Evolutionary conservation across 2,329 filamentous ascomycete species (phyloP).

Genomic region (Fusarium sp.): DNA sequence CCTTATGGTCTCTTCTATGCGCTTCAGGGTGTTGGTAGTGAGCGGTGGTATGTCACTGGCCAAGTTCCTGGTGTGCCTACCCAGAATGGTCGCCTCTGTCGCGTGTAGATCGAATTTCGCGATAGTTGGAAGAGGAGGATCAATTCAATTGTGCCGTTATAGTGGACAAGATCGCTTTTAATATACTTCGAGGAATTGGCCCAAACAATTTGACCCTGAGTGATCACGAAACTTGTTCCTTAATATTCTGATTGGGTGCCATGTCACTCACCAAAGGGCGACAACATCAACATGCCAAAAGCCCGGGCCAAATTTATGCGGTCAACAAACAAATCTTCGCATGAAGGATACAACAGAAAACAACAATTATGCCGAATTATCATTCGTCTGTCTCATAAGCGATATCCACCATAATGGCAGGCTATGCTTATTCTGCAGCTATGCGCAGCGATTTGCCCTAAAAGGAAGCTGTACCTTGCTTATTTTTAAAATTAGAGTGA

Average conservation of each 20-base stretch:
- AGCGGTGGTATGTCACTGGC: slow-evolving; percentile 31
- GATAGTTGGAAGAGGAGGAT: not conserved
- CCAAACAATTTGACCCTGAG: accelerated
- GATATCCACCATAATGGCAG: not conserved
- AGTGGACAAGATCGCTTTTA: not conserved
- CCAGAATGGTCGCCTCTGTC: slow-evolving; percentile 36
- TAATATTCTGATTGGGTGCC: accelerated
- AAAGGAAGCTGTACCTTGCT: not conserved
- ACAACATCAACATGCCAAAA: too few relatives aligned
- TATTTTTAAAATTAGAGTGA: not conserved
- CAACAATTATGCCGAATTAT: not conserved
- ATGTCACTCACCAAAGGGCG: accelerated
- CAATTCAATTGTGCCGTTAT: not conserved
- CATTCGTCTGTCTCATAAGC: not conserved
- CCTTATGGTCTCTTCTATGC: slow-evolving; percentile 36
- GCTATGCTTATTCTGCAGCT: not conserved
- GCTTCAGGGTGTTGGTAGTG: slow-evolving; percentile 29
- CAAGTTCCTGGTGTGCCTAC: slow-evolving; percentile 36
- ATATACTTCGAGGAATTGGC: not conserved
- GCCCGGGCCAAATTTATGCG: accelerated
- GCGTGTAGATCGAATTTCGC: not conserved
- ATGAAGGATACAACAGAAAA: not conserved
- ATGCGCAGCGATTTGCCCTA: not conserved
- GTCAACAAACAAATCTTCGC: not conserved
- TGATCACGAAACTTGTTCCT: not conserved